These are phyloP conservation scores for Taphrina populina DNA, from an alignment of 1,139 yeast genomes.

Conservation along the genomic window DNA sequence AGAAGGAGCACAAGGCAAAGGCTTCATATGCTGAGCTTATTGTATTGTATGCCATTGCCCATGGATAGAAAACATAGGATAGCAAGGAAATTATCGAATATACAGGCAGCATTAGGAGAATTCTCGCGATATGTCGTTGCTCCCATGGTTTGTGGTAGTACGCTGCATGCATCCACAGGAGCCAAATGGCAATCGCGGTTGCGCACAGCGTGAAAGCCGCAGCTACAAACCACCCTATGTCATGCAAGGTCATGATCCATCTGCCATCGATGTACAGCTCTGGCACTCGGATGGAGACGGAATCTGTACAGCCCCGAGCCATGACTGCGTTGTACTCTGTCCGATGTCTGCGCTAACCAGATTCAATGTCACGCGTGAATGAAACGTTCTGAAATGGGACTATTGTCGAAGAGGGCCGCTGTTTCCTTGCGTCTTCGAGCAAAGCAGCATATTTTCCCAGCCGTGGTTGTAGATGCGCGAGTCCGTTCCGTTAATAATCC, in stretches of 20 bases:
- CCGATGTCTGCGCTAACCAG: too few species aligned
- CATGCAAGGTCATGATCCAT: slow-evolving; percentile 5
- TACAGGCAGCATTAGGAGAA: slow-evolving; percentile 17
- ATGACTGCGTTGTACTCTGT: too few species aligned
- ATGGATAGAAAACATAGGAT: slow-evolving; percentile 14
- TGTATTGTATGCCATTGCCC: slow-evolving; percentile 22
- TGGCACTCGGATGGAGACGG: too few species aligned
- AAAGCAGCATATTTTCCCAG: too few species aligned
- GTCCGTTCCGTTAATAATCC: too few species aligned
- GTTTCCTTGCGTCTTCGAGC: too few species aligned
- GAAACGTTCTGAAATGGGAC: too few species aligned
- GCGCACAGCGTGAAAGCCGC: neutral
- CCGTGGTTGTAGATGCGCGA: too few species aligned
- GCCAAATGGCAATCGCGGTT: slow-evolving; percentile 3
- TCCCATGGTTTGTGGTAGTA: slow-evolving; percentile 22
- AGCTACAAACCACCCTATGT: neutral
- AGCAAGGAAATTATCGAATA: slow-evolving; percentile 12
- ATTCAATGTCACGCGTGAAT: too few species aligned
- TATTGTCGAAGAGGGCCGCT: too few species aligned
- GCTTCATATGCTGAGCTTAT: slow-evolving; percentile 17
- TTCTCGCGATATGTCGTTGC: slow-evolving; percentile 19
- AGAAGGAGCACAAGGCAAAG: slow-evolving; percentile 18
- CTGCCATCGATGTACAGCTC: slow-evolving; percentile 3
- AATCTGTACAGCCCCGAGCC: too few species aligned
- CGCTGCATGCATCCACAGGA: slow-evolving; percentile 19